Evolutionary conservation across 257 asterid species (phyloP).

Genomic region (Apocynum venetum): DNA sequence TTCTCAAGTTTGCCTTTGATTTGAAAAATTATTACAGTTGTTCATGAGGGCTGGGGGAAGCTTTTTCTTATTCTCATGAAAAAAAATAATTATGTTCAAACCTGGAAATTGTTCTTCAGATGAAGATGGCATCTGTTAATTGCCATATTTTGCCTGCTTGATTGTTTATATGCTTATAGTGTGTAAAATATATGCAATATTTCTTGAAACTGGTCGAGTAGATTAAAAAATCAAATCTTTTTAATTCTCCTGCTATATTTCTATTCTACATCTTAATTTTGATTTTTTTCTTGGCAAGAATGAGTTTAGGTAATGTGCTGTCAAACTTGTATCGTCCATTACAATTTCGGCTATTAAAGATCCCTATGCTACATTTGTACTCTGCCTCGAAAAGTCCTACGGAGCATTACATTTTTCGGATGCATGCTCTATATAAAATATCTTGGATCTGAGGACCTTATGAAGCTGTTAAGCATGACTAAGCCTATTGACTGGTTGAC

Average conservation of each 20-base stretch:
- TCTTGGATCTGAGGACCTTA: not conserved
- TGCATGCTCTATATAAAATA: not conserved
- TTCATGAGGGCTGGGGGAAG: not conserved
- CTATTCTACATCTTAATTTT: not conserved
- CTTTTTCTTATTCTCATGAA: not conserved
- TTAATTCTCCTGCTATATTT: not conserved
- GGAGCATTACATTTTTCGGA: not conserved
- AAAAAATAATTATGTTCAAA: not conserved
- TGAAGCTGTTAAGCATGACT: too few relatives aligned
- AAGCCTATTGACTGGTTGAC: too few relatives aligned
- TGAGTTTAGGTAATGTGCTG: not conserved
- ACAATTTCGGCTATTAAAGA: not conserved
- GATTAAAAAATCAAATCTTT: not conserved
- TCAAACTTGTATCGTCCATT: not conserved
- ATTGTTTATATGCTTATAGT: not conserved
- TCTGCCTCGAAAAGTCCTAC: not conserved
- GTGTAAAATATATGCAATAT: not conserved
- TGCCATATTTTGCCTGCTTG: not conserved
- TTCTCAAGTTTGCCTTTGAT: not conserved
- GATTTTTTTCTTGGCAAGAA: not conserved
- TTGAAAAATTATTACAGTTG: not conserved
- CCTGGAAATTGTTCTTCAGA: not conserved
- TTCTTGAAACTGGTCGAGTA: not conserved
- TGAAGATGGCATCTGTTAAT: not conserved
- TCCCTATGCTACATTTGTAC: not conserved